A percentile compares a stretch with the other conserved stretches of the same genome.
phyloP scores from a whole-genome alignment of 2,329 filamentous ascomycete genomes.

The Furcasterigmium sp. region DNA sequence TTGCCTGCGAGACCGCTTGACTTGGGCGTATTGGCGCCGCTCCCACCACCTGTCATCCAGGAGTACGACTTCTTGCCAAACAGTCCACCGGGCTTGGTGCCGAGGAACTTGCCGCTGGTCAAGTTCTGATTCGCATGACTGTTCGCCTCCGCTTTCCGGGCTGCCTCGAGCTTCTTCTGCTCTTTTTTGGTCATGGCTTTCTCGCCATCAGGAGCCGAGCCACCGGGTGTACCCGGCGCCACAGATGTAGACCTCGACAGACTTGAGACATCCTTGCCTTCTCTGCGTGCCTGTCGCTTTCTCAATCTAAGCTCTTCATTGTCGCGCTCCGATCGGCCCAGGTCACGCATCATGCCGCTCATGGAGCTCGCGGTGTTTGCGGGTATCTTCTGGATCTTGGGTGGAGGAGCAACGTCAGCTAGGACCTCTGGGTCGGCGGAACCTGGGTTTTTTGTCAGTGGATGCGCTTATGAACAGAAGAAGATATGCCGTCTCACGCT shows the following conservation, averaged over 20 bases:
- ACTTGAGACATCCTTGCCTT: conserved; percentile 45
- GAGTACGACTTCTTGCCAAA: conserved; percentile 63
- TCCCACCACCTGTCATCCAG: conserved; percentile 62
- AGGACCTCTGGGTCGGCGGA: conserved; percentile 1
- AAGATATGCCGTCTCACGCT: conserved; percentile 44
- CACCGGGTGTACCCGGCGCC: conserved; percentile 56
- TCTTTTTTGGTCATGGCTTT: conserved; percentile 86
- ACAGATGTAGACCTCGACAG: conserved; percentile 50
- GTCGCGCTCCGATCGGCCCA: conserved; percentile 62
- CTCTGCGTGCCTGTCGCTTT: conserved; percentile 60
- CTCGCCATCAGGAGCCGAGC: conserved; percentile 56
- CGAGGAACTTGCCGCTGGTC: conserved; percentile 69
- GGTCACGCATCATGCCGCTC: conserved; percentile 49
- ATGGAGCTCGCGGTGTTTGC: conserved; percentile 39
- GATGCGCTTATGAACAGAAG: neutral
- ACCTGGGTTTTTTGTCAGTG: neutral
- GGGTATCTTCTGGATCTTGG: conserved; percentile 40
- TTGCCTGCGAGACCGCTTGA: conserved; percentile 16
- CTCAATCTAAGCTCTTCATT: conserved; percentile 67
- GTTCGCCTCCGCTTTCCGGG: conserved; percentile 71
- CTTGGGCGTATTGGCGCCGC: conserved; percentile 48
- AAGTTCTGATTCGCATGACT: conserved; percentile 79
- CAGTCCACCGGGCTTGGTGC: conserved; percentile 53
- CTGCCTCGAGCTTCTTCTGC: conserved; percentile 66
- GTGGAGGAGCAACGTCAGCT: conserved; percentile 31